Evolutionary conservation across 768 basidiomycete genomes (phyloP).

Genomic region (Butyriboletus loyo): DNA sequence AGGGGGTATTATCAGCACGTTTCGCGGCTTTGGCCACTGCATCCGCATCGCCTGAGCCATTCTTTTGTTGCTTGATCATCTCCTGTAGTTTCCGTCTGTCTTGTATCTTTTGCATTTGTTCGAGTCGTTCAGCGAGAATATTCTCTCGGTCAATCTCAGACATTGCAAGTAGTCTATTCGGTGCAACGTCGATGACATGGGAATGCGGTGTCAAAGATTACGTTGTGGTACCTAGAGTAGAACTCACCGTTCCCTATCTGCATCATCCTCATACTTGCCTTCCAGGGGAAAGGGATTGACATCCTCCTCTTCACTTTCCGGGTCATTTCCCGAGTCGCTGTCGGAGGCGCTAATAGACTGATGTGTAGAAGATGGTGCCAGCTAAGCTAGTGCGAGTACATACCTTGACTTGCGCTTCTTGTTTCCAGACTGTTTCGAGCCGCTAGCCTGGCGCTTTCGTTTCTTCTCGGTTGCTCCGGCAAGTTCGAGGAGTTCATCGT

Average conservation of each 20-base stretch:
- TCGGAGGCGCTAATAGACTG: slow-evolving; percentile 36
- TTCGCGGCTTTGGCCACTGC: slow-evolving; percentile 72
- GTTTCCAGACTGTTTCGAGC: slow-evolving; percentile 41
- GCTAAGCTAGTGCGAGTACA: slow-evolving; percentile 27
- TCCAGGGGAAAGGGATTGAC: slow-evolving; percentile 84
- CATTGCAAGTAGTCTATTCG: slow-evolving; percentile 66
- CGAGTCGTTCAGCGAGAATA: slow-evolving; percentile 75
- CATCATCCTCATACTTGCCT: slow-evolving; percentile 84
- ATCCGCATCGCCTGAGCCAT: slow-evolving; percentile 48
- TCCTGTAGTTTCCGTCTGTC: slow-evolving; percentile 71
- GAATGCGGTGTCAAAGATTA: slow-evolving; percentile 25
- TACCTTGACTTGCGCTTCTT: slow-evolving; percentile 77
- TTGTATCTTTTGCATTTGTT: slow-evolving; percentile 72
- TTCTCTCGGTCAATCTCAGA: slow-evolving; percentile 89
- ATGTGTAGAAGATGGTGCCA: neutral
- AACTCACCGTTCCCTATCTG: slow-evolving; percentile 76
- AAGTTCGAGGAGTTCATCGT: slow-evolving; percentile 78
- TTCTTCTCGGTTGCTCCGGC: slow-evolving; percentile 68
- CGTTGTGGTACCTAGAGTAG: slow-evolving; percentile 23
- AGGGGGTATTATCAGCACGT: slow-evolving; percentile 45
- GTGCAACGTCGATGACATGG: slow-evolving; percentile 6
- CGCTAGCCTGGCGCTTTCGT: slow-evolving; percentile 54
- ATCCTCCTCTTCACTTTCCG: slow-evolving; percentile 62
- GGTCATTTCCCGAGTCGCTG: slow-evolving; percentile 47
- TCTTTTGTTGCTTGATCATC: slow-evolving; percentile 67